phyloP scores from a whole-genome alignment of 352 stramenopile species.

The Pythium myriotylum region DNA sequence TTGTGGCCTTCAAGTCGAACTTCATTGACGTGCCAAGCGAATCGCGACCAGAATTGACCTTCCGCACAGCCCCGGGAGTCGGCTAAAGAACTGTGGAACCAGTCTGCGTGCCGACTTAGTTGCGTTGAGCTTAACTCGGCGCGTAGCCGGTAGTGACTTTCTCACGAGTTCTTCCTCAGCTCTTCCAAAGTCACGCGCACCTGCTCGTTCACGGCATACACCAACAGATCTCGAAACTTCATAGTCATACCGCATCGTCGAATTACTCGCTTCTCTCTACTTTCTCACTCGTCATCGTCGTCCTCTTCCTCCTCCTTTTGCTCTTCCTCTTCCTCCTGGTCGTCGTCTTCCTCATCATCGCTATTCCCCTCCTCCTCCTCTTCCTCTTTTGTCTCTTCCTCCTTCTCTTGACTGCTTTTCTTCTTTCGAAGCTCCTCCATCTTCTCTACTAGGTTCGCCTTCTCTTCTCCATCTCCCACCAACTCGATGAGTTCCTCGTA shows the following conservation, averaged over 20 bases:
- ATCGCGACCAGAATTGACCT: too few relatives aligned
- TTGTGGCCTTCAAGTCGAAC: too few relatives aligned
- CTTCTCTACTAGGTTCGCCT: background rate
- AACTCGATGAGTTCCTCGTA: slow-evolving; percentile 52
- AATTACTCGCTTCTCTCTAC: too few relatives aligned
- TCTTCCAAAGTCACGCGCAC: background rate
- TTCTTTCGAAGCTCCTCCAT: slow-evolving; percentile 1
- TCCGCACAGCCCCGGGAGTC: too few relatives aligned
- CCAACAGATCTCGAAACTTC: background rate
- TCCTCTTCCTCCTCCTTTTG: slow-evolving; percentile 2
- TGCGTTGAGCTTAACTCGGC: too few relatives aligned
- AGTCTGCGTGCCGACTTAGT: too few relatives aligned
- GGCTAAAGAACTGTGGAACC: too few relatives aligned
- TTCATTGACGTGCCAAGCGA: too few relatives aligned
- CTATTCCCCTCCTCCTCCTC: slow-evolving; percentile 9
- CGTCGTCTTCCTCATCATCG: slow-evolving; percentile 15
- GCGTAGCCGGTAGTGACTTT: too few relatives aligned
- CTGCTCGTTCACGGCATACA: slow-evolving; percentile 4
- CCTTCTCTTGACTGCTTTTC: slow-evolving; percentile 8
- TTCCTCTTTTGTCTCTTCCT: slow-evolving; percentile 6
- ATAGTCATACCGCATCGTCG: too few relatives aligned
- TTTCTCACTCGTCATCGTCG: slow-evolving; percentile 1
- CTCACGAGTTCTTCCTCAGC: too few relatives aligned
- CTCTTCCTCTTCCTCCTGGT: background rate
- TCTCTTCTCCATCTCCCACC: slow-evolving; percentile 26